Evolutionary conservation across 1,284 basidiomycete genomes (phyloP), one percentile per base, ranked within the genome.

Genomic region (Ceratorhiza oryzae-sativae): DNA sequence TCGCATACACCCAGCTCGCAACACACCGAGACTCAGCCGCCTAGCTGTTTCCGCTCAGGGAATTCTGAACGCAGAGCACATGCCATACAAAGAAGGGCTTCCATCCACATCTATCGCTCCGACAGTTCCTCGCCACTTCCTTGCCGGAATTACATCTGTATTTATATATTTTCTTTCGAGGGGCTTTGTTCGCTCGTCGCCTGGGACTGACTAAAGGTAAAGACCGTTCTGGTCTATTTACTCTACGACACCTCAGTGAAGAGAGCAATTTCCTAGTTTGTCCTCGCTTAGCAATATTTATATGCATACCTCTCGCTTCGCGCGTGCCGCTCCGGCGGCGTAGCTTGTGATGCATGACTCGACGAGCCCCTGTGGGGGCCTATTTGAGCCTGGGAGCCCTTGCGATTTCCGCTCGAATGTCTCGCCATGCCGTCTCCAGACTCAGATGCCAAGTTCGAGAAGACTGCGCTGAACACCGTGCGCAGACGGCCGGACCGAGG

Each of bases 381-480:
- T 45, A 59, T 59, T 41, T 45, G 23, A 41, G 18, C 56, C 12
- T 10, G 2, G 39, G 20, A 27, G 9, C 10, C 36, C 12, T 3
- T 12, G 20, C 56, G 6, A 25, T 13, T 32, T 55, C 20, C 25
- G 53, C 53, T 9, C 42, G 13, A 41, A 59, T 6, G 3, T 10
- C n/a, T n/a, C 20, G 32, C 56, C 56, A 42, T 53, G 23, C 5
- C 27, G 9, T 18, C 39, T 13, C 32, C 15, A 20, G 56, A 59
- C 56, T 15, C 56, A 23, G 68, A 49, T 18, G 27, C 48, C 30
- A 71, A 59, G 15, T 71, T 71, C 45, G 68, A 71, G 34, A 71
- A 61, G 55, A 71, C 68, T 42, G 32, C 68, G 20, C 56, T 71
- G 20, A 71, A 71, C 25, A 71, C 68, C 20, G 68, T 71, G 5